Base-by-base conservation (phyloP, 176 grass and related monocot genomes). In the Zoysia japonica region DNA sequence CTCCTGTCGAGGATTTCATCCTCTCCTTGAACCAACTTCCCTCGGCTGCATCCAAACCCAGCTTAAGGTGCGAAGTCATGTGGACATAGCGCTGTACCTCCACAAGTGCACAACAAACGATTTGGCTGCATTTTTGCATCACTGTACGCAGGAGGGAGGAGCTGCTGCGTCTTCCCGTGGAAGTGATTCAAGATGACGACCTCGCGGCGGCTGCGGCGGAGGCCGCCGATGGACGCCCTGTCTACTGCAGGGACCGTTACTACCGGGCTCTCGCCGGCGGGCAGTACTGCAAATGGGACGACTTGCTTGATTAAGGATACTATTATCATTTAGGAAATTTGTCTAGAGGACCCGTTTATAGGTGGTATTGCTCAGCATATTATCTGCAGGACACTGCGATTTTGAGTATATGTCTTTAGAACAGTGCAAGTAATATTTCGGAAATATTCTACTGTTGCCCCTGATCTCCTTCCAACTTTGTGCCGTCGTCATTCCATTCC, bases 251-350 rank as follows among this genome's bases (percentile, higher is more conserved):
- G 81, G 95, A 98, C 67, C 89, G 95, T 5, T 98, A 90, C 74
- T 94, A 98, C 72, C 81, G 95, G 40, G 92, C 92, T 38, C 83
- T 98, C 52, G 92, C 95, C 14, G 92, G 95, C 7, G 95, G 95
- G 5, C 95, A 98, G 74, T 98, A 98, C 82, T 98, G 95, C 80
- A 94, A 88, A 77, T 98, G 92, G 88, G 92, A 98, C 44, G 92
- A 98, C 76, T 83, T 94, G 77, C 80, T 98, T 45, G 85, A 98
- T 72, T 98, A 80, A 88, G 46, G 38, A 43, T 7, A 7, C 67
- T 54, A 50, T 15, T 42, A 48, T 14, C 13, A 39, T 49, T 28
- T 28, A 28, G 28, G 28, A 28, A 28, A 28, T 28, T 28, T 28
- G 28, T 28, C 28, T 28, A 28, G 0, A 28, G 0, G 28, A 28